phyloP scores from a whole-genome alignment of 2,329 filamentous ascomycete species.

The Colletotrichum orchidophilum region DNA sequence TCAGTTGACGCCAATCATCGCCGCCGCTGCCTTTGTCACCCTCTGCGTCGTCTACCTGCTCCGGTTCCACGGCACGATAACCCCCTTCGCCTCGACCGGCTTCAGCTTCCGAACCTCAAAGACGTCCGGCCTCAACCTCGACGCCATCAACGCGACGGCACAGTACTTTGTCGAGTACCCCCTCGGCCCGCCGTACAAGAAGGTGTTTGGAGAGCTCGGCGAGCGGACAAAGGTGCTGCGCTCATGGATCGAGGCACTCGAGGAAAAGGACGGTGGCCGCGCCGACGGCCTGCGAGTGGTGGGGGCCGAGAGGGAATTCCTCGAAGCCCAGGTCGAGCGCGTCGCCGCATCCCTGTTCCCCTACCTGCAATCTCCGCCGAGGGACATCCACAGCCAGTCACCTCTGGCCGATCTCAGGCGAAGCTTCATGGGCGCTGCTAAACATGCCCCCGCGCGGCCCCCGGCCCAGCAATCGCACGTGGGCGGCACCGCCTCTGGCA shows the following conservation, averaged over 20 bases:
- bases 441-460: background rate
- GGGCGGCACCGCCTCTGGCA: background rate
- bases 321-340: constrained; percentile 30
- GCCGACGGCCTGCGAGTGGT: constrained; percentile 1
- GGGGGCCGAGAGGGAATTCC: constrained; percentile 24
- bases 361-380: constrained; percentile 23
- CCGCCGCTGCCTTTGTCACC: constrained; percentile 16
- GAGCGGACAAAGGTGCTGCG: constrained; percentile 39
- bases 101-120: constrained; percentile 19
- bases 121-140: constrained; percentile 12
- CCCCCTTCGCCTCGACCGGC: constrained; percentile 4
- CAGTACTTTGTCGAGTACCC: constrained; percentile 41
- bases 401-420: constrained; percentile 36
- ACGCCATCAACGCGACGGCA: constrained; percentile 27
- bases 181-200: constrained; percentile 41
- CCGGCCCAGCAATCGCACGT: background rate
- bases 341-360: constrained; percentile 30
- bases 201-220: constrained; percentile 45
- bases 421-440: constrained; percentile 20
- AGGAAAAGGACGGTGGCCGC: constrained; percentile 1
- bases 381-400: constrained; percentile 18
- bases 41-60: constrained; percentile 11
- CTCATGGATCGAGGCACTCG: constrained; percentile 35
- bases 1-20: constrained; percentile 11
- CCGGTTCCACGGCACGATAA: constrained; percentile 15